Percentiles rank a stretch among this genome's conserved stretches.
Evolutionary conservation across 1,284 basidiomycete genomes (phyloP).

Genomic region (Exsudoporus floridanus): DNA sequence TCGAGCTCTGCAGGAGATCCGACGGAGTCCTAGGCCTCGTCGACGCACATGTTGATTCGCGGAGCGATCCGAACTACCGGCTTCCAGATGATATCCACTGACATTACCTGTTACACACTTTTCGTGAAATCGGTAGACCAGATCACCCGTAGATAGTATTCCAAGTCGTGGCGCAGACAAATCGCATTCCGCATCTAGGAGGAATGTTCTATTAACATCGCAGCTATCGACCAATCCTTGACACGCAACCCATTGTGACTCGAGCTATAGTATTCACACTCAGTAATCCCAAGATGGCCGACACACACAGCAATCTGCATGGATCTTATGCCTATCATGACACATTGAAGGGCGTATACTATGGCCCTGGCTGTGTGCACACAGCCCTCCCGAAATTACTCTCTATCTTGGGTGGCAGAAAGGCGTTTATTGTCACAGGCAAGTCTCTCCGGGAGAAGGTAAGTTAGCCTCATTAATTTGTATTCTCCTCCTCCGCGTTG

Average conservation of each 20-base stretch:
- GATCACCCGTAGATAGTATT: slow-evolving; percentile 14
- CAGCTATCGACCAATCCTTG: slow-evolving; percentile 4
- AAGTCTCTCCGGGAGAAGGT: slow-evolving; percentile 67
- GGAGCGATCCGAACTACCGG: slow-evolving; percentile 5
- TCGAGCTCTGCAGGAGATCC: slow-evolving; percentile 16
- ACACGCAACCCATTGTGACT: not conserved
- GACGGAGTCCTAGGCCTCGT: slow-evolving; percentile 1
- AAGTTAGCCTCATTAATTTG: slow-evolving; percentile 25
- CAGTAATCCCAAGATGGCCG: slow-evolving; percentile 9
- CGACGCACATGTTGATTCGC: slow-evolving; percentile 16
- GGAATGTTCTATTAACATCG: slow-evolving; percentile 6
- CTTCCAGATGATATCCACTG: not conserved
- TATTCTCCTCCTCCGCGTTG: slow-evolving; percentile 1
- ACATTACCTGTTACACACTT: slow-evolving; percentile 11
- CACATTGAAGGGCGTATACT: slow-evolving; percentile 62
- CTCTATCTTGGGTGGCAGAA: slow-evolving; percentile 51
- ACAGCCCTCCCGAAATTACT: slow-evolving; percentile 65
- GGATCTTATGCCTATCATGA: slow-evolving; percentile 66
- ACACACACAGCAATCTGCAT: slow-evolving; percentile 15
- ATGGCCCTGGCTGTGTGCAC: slow-evolving; percentile 62
- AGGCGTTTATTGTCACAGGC: slow-evolving; percentile 71
- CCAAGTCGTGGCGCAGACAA: not conserved
- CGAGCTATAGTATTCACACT: not conserved
- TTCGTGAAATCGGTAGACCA: slow-evolving; percentile 3
- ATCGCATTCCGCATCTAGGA: not conserved